Evolutionary conservation across 2,329 filamentous ascomycete genomes (phyloP), one percentile per base, ranked within the genome.

Genomic region (Colletotrichum sp.): DNA sequence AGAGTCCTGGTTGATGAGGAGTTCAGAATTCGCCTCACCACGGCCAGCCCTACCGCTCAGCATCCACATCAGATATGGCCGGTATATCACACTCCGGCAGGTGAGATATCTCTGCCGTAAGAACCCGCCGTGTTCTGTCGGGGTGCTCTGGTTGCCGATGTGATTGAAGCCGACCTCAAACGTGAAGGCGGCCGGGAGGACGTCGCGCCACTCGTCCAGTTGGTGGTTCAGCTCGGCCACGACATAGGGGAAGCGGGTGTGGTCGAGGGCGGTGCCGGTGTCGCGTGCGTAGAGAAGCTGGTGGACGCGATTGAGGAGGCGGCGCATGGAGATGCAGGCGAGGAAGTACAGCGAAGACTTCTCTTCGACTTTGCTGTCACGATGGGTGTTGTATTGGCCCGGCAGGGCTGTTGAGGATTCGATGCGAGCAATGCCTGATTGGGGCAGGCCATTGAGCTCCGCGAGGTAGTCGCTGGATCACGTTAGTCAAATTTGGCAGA

Each of bases 341-440:
- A 90, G 82, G 66, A 90, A 89, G 78, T 90, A 90, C 1, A 90
- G 83, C 0, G 88, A 88, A 0, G 88, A 89, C 39, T 88, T 84
- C 77, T 90, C 87, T 69, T 87, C 85, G 3, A 86, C 83, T 1
- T 78, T 73, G 0, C 82, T 75, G 2, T 82, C 82, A 2, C 80
- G 77, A 66, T 90, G 89, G 0, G 88, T 89, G 65, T 85, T 80
- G 79, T 89, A 89, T 0, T 83, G 82, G 0, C 88, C 87, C 0
- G 89, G 88, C 0, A 90, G 81, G 0, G 87, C 85, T 5, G 90
- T 85, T 0, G 87, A 88, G 0, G 88, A 89, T 74, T 90, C 89
- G 30, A 90, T 88, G 8, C 87, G 85, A 0, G 88, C 87, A 22
- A 90, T 88, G 5, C 89, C 89, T 0, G 86, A 89, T 30, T 88